Evolutionary conservation across 768 basidiomycete species (phyloP).

Genomic region (Candolleomyces efflorescens): DNA sequence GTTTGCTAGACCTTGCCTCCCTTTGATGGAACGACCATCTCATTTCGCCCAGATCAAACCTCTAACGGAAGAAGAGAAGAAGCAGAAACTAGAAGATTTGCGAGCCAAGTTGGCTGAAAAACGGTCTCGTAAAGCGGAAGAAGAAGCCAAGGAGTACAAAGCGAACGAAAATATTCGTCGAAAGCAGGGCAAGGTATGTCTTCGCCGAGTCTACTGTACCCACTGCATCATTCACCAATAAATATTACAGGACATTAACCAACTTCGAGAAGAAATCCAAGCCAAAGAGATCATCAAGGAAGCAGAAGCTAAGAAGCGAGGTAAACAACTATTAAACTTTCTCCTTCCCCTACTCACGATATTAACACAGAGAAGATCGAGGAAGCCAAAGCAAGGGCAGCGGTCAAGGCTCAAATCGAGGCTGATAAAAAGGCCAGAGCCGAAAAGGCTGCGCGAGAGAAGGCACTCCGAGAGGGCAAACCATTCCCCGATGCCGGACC

Average conservation of each 20-base stretch:
- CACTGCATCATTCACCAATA: not conserved
- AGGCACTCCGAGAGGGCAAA: slow-evolving; percentile 82
- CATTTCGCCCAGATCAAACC: slow-evolving; percentile 70
- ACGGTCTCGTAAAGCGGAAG: slow-evolving; percentile 62
- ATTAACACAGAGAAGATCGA: slow-evolving; percentile 78
- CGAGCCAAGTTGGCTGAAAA: slow-evolving; percentile 78
- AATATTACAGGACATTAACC: slow-evolving; percentile 56
- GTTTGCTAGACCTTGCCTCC: slow-evolving; percentile 29
- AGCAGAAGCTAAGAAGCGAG: slow-evolving; percentile 74
- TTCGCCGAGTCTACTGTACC: not conserved
- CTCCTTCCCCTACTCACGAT: not conserved
- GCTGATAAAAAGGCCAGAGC: slow-evolving; percentile 78
- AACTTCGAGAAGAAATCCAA: slow-evolving; percentile 72
- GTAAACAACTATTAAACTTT: slow-evolving; percentile 31
- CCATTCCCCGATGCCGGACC: slow-evolving; percentile 22
- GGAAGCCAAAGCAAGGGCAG: slow-evolving; percentile 81
- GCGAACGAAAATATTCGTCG: slow-evolving; percentile 77
- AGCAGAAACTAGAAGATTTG: slow-evolving; percentile 74
- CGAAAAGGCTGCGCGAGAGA: slow-evolving; percentile 85
- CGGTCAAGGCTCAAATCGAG: slow-evolving; percentile 91
- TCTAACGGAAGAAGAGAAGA: slow-evolving; percentile 91
- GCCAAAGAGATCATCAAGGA: slow-evolving; percentile 81
- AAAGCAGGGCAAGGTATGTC: slow-evolving; percentile 74
- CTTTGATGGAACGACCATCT: too few species aligned
- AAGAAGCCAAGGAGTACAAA: slow-evolving; percentile 69